Evolutionary conservation across 257 asterid genomes (phyloP).

Genomic region (Plectranthus barbatus): DNA sequence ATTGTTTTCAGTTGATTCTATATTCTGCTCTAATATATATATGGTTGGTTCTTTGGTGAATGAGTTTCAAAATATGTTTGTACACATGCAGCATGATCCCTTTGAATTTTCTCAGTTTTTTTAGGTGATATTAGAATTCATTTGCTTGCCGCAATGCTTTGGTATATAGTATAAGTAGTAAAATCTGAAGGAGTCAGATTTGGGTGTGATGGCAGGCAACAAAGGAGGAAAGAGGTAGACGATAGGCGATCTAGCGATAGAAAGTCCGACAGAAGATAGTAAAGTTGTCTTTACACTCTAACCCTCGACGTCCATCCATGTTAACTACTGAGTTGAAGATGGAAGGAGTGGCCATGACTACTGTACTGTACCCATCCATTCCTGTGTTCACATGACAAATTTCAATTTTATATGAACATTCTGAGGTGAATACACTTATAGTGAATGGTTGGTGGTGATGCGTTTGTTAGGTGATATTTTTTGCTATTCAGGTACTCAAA

Average conservation of each 20-base stretch:
- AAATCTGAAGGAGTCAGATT: not conserved
- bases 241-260: slow-evolving; percentile 42
- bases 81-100: not conserved
- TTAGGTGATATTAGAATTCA: not conserved
- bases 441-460: not conserved
- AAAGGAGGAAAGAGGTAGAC: slow-evolving; percentile 53
- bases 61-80: not conserved
- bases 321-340: not conserved
- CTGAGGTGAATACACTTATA: not conserved
- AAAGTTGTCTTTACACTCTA: not conserved
- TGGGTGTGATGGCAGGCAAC: slow-evolving; percentile 38
- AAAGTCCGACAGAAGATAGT: slow-evolving; percentile 42
- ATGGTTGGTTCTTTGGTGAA: not conserved
- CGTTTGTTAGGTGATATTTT: not conserved
- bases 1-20: not conserved
- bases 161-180: not conserved
- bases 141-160: not conserved
- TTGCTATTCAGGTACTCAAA: not conserved
- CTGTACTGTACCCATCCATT: not conserved
- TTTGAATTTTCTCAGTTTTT: not conserved
- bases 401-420: not conserved
- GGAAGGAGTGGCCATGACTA: not conserved
- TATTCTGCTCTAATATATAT: not conserved
- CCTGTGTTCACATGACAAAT: not conserved
- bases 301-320: not conserved